Percentiles rank a stretch among this genome's conserved stretches.
phyloP scores from a whole-genome alignment of 768 basidiomycete genomes.

The Mycena galericulata region DNA sequence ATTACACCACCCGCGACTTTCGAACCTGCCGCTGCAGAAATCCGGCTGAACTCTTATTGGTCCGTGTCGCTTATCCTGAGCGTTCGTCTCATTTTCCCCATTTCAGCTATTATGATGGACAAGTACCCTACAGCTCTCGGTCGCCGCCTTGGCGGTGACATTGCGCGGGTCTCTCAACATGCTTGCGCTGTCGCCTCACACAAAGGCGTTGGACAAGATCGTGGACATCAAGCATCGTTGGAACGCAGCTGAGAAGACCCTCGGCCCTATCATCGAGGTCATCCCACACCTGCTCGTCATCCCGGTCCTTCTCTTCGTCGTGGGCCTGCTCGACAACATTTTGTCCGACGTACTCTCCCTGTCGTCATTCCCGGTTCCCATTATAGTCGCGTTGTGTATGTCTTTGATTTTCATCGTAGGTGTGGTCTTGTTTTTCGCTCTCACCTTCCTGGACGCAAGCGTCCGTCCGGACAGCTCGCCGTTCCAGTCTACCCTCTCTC shows the following conservation, averaged over 20 bases:
- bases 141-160: background rate
- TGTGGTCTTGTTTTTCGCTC: background rate
- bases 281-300: slow-evolving; percentile 14
- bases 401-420: background rate
- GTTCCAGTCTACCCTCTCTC: background rate
- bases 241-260: background rate
- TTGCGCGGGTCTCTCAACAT: background rate
- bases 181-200: background rate
- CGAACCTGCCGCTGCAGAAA: slow-evolving; percentile 11
- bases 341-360: slow-evolving; percentile 11
- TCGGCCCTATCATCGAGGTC: background rate
- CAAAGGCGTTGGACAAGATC: background rate
- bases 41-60: slow-evolving; percentile 28
- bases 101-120: too few relatives aligned
- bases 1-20: slow-evolving; percentile 6
- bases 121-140: background rate
- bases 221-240: background rate
- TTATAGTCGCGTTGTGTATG: background rate
- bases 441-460: background rate
- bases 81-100: background rate
- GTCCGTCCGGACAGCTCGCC: background rate
- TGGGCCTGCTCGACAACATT: slow-evolving; percentile 18
- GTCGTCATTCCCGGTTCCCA: background rate
- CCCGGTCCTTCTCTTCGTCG: slow-evolving; percentile 13
- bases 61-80: slow-evolving; percentile 3